A percentile compares a stretch with the other conserved stretches of the same genome.
Evolutionary conservation across 331 rosid genomes (phyloP).

Genomic region (Pyrus hybrid): DNA sequence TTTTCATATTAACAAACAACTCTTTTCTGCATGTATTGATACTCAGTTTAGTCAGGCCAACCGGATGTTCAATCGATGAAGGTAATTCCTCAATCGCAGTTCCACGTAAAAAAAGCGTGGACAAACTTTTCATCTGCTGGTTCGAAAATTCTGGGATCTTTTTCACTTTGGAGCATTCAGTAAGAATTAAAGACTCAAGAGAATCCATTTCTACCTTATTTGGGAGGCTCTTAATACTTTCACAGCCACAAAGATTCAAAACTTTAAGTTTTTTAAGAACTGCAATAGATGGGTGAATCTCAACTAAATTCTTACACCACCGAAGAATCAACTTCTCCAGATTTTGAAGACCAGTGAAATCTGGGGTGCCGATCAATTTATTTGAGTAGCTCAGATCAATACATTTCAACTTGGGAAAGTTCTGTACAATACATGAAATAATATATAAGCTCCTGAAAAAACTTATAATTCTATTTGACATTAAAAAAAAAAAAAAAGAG

Average conservation of each 20-base stretch:
- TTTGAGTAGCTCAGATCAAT: neutral
- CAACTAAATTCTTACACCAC: neutral
- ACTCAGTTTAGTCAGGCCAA: neutral
- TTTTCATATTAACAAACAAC: no score
- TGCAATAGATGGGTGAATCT: neutral
- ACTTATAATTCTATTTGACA: no score
- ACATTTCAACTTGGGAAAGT: neutral
- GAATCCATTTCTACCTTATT: neutral
- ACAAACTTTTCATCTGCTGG: neutral
- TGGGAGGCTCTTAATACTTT: neutral
- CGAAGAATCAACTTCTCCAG: neutral
- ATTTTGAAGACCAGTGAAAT: neutral
- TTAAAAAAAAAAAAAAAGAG: no score
- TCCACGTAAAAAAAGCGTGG: neutral
- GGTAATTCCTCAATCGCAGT: neutral
- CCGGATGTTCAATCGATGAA: neutral
- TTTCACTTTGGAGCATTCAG: neutral
- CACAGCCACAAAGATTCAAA: neutral
- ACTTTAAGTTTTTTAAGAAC: neutral
- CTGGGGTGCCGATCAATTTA: neutral
- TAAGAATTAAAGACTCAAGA: neutral
- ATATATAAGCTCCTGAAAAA: no score
- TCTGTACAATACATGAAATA: neutral
- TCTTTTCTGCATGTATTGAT: no score
- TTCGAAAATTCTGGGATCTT: neutral